Base-by-base conservation (phyloP, 2,329 filamentous ascomycete species). In the Diaporthe citrichinensis region DNA sequence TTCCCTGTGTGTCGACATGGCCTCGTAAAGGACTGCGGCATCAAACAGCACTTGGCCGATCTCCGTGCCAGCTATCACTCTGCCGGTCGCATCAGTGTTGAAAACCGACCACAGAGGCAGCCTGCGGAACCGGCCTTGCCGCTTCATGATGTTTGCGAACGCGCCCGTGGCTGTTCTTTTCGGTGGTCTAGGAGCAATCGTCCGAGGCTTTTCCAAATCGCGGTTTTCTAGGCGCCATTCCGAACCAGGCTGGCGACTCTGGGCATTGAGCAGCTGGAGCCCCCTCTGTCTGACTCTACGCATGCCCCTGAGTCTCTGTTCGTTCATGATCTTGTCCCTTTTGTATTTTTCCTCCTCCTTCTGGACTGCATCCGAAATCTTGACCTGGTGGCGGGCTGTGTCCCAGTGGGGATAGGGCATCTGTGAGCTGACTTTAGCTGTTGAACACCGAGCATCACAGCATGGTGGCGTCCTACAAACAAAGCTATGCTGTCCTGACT, bases 351-450 rank as follows among this genome's bases (percentile, higher is more conserved):
- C 75, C 9, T 44, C 68, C 39, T 75, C 73, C 34, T 76, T 76
- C 28, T 75, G 55, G 7, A 76, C 62, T 23, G 75, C 62, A 15
- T 76, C 28, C 3, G 68, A 75, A 7, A 76, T 62, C 23, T 75
- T 75, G 3, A 28, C n/a, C 8, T 76, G 75, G 39, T 75, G 75
- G 9, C 75, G 75, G 28, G 73, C 83, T 0, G 82, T 84, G 46
- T 87, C 85, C 84, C 85, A 87, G 34, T 87, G 84, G 2, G 86
- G 81, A 57, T 82, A 86, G 1, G 84, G 84, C 81, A 85, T 84
- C 84, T 86, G 62, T n/a, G 17, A 14, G 8, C 4, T 49, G 1
- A 0, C 1, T 9, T 58, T 10, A 76, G 49, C 5, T 20, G 23
- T 3, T 12, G 1, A 4, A 2, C 7, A 8, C 6, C 1, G 7